phyloP scores from a whole-genome alignment of 208 protist species.

The Leishmania major region DNA sequence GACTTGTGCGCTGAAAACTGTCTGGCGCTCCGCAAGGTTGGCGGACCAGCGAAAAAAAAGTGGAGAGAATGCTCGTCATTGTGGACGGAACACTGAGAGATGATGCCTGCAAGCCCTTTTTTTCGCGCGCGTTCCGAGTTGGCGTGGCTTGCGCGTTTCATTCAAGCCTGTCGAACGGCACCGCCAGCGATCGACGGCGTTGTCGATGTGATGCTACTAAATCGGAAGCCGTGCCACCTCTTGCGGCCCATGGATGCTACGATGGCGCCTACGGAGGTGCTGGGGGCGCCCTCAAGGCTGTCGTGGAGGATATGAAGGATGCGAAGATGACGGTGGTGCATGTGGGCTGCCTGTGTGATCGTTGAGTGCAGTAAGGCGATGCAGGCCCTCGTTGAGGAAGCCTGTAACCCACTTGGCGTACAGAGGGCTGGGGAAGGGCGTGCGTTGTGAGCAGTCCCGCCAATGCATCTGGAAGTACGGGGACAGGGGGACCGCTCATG shows the following conservation, averaged over 20 bases:
- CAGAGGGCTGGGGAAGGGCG: conserved; percentile 50
- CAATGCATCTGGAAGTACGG: conserved; percentile 45
- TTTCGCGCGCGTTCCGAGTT: conserved; percentile 30
- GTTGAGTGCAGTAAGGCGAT: conserved; percentile 29
- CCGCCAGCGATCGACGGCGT: conserved; percentile 42
- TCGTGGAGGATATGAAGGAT: conserved; percentile 29
- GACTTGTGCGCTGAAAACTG: conserved; percentile 34
- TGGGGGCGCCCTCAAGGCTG: conserved; percentile 5
- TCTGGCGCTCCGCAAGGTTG: conserved; percentile 49
- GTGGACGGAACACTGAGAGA: conserved; percentile 50
- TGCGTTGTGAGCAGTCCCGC: conserved; percentile 49
- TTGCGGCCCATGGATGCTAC: conserved; percentile 40
- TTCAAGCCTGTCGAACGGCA: conserved; percentile 22
- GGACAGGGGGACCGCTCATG: conserved; percentile 11
- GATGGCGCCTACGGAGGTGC: not conserved
- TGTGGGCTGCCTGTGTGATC: conserved; percentile 47
- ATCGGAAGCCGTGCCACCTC: conserved; percentile 42
- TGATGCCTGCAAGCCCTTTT: conserved; percentile 39
- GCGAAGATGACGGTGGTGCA: conserved; percentile 22
- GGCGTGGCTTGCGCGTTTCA: conserved; percentile 13
- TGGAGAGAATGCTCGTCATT: conserved; percentile 18
- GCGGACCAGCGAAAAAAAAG: conserved; percentile 27
- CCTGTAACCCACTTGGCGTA: conserved; percentile 35
- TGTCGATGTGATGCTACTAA: conserved; percentile 21
- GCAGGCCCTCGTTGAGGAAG: conserved; percentile 42